These are phyloP conservation scores for Suhomyces coccinellae DNA, from an alignment of 1,139 yeast species.

Conservation along the genomic window DNA sequence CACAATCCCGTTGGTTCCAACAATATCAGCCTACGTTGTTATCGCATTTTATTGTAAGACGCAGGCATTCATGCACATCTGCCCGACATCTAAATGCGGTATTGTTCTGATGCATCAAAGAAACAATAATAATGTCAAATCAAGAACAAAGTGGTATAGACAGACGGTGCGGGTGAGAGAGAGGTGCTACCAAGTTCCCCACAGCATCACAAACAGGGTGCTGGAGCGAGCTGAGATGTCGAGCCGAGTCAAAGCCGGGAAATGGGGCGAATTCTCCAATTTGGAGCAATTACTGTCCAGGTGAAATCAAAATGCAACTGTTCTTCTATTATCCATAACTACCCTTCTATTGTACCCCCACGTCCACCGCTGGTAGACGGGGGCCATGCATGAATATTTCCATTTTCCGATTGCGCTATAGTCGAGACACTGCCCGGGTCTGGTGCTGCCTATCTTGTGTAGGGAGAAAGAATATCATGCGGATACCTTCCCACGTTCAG, in stretches of 20 bases:
- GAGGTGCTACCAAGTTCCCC: not conserved
- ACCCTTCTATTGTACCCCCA: slow-evolving; percentile 1
- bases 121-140: not conserved
- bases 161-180: not conserved
- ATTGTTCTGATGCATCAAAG: not conserved
- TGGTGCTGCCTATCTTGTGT: not conserved
- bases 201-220: not conserved
- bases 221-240: too few relatives aligned
- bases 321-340: slow-evolving; percentile 1
- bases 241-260: too few relatives aligned
- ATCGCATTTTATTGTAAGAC: not conserved
- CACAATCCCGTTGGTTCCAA: too few relatives aligned
- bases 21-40: too few relatives aligned
- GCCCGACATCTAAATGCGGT: not conserved
- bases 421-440: not conserved
- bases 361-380: not conserved
- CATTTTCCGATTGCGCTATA: not conserved
- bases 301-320: not conserved
- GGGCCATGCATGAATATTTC: not conserved
- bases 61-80: not conserved
- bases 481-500: slow-evolving; percentile 22
- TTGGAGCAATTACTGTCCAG: not conserved
- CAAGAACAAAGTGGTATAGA: not conserved
- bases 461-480: slow-evolving; percentile 19
- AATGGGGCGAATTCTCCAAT: too few relatives aligned